Evolutionary conservation across 164 flowering plant species (phyloP), one percentile per base, ranked within the genome.

Genomic region (Umbellularia californica): DNA sequence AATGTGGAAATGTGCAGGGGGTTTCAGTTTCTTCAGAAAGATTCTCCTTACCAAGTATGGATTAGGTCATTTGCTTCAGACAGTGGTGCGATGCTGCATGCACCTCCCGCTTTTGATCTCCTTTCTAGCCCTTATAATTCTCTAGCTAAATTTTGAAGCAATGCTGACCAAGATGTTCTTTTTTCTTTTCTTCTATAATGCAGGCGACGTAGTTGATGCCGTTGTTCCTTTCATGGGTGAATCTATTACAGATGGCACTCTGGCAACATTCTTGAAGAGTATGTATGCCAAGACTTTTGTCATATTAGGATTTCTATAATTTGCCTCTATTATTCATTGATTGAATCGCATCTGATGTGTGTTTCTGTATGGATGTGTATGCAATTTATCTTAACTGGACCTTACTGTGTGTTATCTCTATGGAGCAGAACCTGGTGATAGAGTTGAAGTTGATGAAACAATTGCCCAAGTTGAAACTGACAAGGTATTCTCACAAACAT

Each of bases 381-480:
- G n/a, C 70, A 19, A 15, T 71, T 22, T 63, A 19, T 68, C 69
- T 62, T 27, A 70, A 35, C 62, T 77, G 72, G 52, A 50, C 55
- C 17, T 17, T 20, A 2, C 58, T 11, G 2, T n/a, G n/a, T 33
- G 19, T 58, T 20, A 11, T n/a, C 41, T 52, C 12, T 67, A 70
- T 70, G 63, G 76, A 14, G 75, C 87, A 95, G 99, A 89, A 62
- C 94, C 95, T 79, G 99, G 99, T 75, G 99, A 93, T 73, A 78
- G 81, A 68, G 99, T 95, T 6, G 85, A 79, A 80, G 83, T 84
- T 75, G 99, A 93, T 82, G 98, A 95, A 77, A 84, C 97, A 65
- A 95, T 95, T 76, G 99, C 99, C 47, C 99, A 95, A 81, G 84
- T 95, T 75, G 99, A 95, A 82, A 95, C 99, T 55, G 99, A 95